Conservation (phyloP, 768 basidiomycete species). For the Leccinum imitatum region DNA sequence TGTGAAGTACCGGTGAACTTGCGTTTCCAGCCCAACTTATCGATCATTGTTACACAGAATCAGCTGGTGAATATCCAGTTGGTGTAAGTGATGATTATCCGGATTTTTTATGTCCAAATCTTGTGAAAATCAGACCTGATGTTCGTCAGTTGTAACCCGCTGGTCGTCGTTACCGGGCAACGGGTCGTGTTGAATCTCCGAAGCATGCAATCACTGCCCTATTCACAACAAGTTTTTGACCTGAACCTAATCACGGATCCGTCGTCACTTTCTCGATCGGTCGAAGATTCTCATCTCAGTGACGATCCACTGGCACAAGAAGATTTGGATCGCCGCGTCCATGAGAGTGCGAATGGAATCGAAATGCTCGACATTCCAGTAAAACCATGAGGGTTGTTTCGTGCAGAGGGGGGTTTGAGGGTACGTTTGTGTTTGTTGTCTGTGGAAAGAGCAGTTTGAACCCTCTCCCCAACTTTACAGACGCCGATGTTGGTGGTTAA, state of each 20-base stretch:
- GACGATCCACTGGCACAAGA: background rate
- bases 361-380: background rate
- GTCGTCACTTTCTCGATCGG: background rate
- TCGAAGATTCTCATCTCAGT: background rate
- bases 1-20: background rate
- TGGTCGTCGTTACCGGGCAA: conserved; percentile 16
- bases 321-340: background rate
- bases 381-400: background rate
- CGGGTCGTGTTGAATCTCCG: conserved; percentile 20
- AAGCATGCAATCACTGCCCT: background rate
- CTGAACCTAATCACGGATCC: background rate
- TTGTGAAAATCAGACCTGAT: background rate
- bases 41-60: background rate
- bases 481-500: background rate
- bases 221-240: background rate
- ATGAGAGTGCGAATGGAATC: background rate
- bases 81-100: background rate
- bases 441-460: background rate
- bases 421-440: background rate
- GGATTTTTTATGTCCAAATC: background rate
- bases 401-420: background rate
- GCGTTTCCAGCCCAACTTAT: background rate
- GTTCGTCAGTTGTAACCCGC: conserved; percentile 3
- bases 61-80: background rate
- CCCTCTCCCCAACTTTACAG: background rate